Conservation (phyloP, 345 rosid genomes). For the Laguncularia racemosa region DNA sequence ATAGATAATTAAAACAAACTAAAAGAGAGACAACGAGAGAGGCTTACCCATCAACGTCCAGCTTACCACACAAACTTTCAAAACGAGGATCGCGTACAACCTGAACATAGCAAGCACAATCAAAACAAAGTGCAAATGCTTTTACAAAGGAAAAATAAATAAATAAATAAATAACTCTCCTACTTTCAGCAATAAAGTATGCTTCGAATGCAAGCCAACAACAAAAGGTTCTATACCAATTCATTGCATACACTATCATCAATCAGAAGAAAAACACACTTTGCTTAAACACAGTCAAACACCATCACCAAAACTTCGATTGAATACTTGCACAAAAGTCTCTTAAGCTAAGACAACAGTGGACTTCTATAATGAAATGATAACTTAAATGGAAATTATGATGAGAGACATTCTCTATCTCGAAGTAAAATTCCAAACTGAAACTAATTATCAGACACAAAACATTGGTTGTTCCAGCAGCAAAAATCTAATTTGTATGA, state of each 20-base stretch:
- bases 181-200: no score
- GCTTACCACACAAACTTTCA: conserved; percentile 51
- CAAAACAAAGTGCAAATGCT: not conserved
- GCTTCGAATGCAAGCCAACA: no score
- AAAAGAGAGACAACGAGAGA: not conserved
- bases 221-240: no score
- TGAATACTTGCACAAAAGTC: no score
- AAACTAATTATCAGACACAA: not conserved
- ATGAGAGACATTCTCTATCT: no score
- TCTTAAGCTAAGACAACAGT: no score
- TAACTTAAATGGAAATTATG: no score
- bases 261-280: not conserved
- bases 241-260: not conserved
- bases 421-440: no score
- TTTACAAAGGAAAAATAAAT: not conserved
- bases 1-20: not conserved
- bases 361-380: no score
- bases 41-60: conserved; percentile 61
- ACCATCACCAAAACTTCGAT: no score
- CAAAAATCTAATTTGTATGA: no score
- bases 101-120: conserved; percentile 21
- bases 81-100: conserved; percentile 75
- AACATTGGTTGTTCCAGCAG: not conserved
- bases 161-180: no score
- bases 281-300: not conserved